Evolutionary conservation across 1,139 yeast genomes (phyloP), one percentile per base, ranked within the genome.

Genomic region (Hansenula lynferdii): DNA sequence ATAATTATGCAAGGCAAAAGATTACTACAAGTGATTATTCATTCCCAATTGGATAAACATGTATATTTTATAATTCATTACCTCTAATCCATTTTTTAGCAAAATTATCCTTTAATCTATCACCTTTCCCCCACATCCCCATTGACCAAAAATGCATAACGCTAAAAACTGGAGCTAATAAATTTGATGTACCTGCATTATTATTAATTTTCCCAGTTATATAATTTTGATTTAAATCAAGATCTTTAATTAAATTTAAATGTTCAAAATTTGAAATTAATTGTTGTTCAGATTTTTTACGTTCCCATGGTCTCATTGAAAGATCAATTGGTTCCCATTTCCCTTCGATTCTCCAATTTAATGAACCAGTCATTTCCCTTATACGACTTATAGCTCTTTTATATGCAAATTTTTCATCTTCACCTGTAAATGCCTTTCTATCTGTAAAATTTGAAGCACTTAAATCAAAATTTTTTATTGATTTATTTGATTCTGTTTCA

Each of bases 341-440:
- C 3, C 57, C 58, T 4, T 53, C 46, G 8, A 50, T 44, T 45
- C 80, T 64, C 85, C 87, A 82, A 9, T 51, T 49, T 21, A 60
- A 64, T 0, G 83, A 75, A 1, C 70, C 70, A 1, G 79, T 74
- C 87, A 83, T 82, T 50, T 83, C 90, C 43, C 67, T 66, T 21
- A 83, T 69, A 48, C 92, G 62, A 54, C 81, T 77, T 1, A 81
- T 80, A 0, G 90, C 89, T 47, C 90, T 60, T 46, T 77, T 78
- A 51, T 75, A 82, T 3, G 92, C 89, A 62, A 83, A 82, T 58
- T 72, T 73, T 54, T 83, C 90, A 57, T 83, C 90, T 50, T 82
- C 89, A 22, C 92, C 90, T 0, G 87, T 82, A 49, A 82, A 83
- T 3, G 80, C 80, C 17, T 66, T 64, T 12, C 71, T 56, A 36